Conservation (phyloP, 73 alveolate genomes). For the Tetrahymena malaccensis region DNA sequence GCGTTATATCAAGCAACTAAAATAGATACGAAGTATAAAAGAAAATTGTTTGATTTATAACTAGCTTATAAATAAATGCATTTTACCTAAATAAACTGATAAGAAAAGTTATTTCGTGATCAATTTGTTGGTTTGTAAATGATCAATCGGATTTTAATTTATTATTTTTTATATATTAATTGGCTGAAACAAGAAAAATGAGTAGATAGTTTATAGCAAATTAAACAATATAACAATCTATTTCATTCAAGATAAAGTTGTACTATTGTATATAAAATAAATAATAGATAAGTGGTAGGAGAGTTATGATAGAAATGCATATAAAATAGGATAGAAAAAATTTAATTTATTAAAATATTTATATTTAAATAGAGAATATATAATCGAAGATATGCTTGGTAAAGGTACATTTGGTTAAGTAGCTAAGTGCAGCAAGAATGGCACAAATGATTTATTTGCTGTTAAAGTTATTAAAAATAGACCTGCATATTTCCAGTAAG, state of each 20-base stretch:
- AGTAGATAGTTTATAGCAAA: background rate
- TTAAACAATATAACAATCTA: no score
- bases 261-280: background rate
- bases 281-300: background rate
- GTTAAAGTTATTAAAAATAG: slow-evolving; percentile 32
- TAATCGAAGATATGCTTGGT: slow-evolving; percentile 18
- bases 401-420: slow-evolving; percentile 41
- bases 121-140: background rate
- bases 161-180: background rate
- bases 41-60: no score
- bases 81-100: background rate
- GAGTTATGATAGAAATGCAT: background rate
- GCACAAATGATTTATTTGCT: slow-evolving; percentile 14
- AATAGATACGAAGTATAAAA: background rate
- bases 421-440: slow-evolving; percentile 1
- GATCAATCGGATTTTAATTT: background rate
- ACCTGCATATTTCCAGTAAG: slow-evolving; percentile 13
- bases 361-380: slow-evolving; percentile 1
- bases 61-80: background rate
- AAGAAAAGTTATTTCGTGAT: background rate
- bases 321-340: background rate
- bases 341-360: background rate
- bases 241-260: background rate
- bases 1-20: background rate
- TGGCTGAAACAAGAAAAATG: background rate